Conservation (phyloP, 805 yeast genomes). For the Wickerhamomyces rabaulensis region DNA sequence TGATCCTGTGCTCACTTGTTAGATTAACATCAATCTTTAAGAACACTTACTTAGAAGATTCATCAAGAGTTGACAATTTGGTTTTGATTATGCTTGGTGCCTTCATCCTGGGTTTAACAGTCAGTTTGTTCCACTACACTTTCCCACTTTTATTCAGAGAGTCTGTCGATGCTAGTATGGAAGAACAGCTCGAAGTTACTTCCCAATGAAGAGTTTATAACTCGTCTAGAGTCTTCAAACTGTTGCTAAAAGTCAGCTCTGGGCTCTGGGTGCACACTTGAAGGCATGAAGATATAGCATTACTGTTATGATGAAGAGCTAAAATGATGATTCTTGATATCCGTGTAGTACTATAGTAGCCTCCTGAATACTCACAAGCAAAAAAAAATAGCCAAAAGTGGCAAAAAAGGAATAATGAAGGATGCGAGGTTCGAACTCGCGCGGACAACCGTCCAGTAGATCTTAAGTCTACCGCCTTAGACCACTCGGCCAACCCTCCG, state of each 20-base stretch:
- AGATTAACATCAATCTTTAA: constrained; percentile 5
- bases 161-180: background rate
- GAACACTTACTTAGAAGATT: background rate
- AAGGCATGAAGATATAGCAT: no score
- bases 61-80: constrained; percentile 5
- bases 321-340: no score
- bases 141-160: background rate
- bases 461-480: constrained; percentile 8
- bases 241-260: no score
- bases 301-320: no score
- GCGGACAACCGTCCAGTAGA: constrained; percentile 5
- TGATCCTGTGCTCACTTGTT: constrained; percentile 2
- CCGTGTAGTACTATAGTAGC: background rate
- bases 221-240: background rate
- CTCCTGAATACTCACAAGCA: background rate
- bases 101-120: constrained; percentile 3
- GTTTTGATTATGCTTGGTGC: constrained; percentile 1
- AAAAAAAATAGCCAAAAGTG: background rate
- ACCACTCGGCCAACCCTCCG: constrained; percentile 8
- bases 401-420: constrained; percentile 3
- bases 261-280: no score
- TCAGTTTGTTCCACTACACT: background rate
- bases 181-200: background rate
- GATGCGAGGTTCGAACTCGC: constrained; percentile 8
- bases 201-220: background rate